Evolutionary conservation across 148 eudicot genomes (phyloP).

Genomic region (Rheum nobile): DNA sequence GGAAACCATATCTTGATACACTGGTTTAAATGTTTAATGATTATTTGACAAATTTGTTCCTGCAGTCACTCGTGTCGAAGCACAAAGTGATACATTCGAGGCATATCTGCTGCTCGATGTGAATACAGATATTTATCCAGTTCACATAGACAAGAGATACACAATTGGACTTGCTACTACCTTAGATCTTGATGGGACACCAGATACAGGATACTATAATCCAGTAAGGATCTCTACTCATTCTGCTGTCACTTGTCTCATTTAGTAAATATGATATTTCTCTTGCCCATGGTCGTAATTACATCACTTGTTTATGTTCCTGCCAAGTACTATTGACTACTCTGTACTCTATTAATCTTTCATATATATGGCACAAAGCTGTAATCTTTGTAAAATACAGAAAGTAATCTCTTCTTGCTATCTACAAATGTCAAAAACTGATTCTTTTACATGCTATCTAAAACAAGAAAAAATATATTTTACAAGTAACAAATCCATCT

Average conservation of each 20-base stretch:
- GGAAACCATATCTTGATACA: not conserved
- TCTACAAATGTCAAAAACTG: not conserved
- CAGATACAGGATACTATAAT: conserved; percentile 76
- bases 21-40: not conserved
- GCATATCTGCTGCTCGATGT: conserved; percentile 69
- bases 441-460: not conserved
- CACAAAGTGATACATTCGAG: conserved; percentile 65
- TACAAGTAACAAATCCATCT: not conserved
- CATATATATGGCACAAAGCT: not conserved
- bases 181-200: conserved; percentile 76
- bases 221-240: conserved; percentile 31
- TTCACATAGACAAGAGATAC: conserved; percentile 58
- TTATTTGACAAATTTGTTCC: not conserved
- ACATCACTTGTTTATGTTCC: too few relatives aligned
- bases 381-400: not conserved
- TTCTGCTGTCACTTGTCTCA: not conserved
- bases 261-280: not conserved
- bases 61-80: conserved; percentile 71
- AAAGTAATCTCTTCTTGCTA: not conserved
- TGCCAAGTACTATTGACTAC: not conserved
- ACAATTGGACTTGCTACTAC: conserved; percentile 72
- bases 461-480: not conserved
- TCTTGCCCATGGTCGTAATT: too few relatives aligned
- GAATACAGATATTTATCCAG: conserved; percentile 73
- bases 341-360: not conserved